Evolutionary conservation across 495 filamentous ascomycete genomes (phyloP).

Genomic region (Hypoxylon fuscum): DNA sequence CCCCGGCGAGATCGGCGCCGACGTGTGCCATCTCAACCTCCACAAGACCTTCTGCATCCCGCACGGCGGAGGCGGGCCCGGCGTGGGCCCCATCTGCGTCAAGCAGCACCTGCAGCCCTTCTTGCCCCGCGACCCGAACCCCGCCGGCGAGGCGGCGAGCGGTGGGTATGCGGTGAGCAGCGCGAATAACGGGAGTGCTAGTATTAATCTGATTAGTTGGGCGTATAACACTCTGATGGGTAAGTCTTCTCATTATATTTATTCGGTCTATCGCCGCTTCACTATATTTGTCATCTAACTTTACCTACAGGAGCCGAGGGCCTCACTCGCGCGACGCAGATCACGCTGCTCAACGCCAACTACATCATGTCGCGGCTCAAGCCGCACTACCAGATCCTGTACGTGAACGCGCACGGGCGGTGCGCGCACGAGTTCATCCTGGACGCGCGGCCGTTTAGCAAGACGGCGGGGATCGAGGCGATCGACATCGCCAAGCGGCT

Average conservation of each 20-base stretch:
- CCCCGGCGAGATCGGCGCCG: slow-evolving; percentile 94
- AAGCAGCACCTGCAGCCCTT: slow-evolving; percentile 79
- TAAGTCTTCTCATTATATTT: slow-evolving; percentile 36
- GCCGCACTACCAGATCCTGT: slow-evolving; percentile 88
- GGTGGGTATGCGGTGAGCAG: slow-evolving; percentile 77
- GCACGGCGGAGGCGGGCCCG: slow-evolving; percentile 94
- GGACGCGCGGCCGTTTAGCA: slow-evolving; percentile 86
- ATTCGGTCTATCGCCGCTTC: not conserved
- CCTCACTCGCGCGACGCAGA: slow-evolving; percentile 92
- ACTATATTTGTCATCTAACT: slow-evolving; percentile 33
- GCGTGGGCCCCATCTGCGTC: slow-evolving; percentile 95
- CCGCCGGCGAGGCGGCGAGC: slow-evolving; percentile 47
- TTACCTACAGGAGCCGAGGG: slow-evolving; percentile 69
- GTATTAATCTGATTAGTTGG: slow-evolving; percentile 96
- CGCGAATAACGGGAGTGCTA: slow-evolving; percentile 89
- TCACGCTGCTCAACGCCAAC: slow-evolving; percentile 95
- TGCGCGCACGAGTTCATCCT: slow-evolving; percentile 99
- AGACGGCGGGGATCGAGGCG: slow-evolving; percentile 85
- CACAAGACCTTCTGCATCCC: slow-evolving; percentile 99
- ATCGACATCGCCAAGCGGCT: slow-evolving; percentile 98
- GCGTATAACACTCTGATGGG: slow-evolving; percentile 98
- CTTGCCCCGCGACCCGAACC: slow-evolving; percentile 74
- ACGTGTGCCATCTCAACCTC: slow-evolving; percentile 97
- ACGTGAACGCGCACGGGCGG: slow-evolving; percentile 86
- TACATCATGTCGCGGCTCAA: slow-evolving; percentile 95